These are phyloP conservation scores for Periconia digitata DNA, from an alignment of 2,329 filamentous ascomycete genomes.

Conservation along the genomic window DNA sequence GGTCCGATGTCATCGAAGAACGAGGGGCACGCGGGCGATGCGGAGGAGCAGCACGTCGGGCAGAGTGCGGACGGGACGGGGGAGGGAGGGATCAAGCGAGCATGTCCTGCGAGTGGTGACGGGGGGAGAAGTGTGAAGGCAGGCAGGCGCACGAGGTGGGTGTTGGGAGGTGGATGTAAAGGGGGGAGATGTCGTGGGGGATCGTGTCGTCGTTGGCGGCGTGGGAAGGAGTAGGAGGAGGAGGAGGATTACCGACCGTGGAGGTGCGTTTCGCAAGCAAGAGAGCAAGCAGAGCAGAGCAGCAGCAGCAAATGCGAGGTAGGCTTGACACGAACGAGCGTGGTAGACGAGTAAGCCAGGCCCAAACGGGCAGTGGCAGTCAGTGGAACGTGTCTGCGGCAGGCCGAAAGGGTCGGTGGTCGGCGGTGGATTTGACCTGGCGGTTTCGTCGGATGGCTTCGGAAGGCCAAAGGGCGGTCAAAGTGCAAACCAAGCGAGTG, in stretches of 20 bases:
- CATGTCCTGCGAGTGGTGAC: no score
- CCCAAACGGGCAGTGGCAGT: neutral
- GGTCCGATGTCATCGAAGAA: conserved; percentile 10
- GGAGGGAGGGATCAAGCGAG: conserved; percentile 10
- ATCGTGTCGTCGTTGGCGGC: neutral
- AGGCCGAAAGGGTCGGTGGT: neutral
- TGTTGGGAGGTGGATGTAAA: neutral
- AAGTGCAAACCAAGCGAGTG: no score
- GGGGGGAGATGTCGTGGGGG: neutral
- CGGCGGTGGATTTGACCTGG: neutral
- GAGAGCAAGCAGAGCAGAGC: no score
- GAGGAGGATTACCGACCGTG: neutral
- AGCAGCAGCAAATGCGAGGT: no score
- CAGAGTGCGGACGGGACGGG: no score
- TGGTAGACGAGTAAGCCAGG: neutral
- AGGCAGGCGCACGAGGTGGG: neutral
- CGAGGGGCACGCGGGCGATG: conserved; percentile 9
- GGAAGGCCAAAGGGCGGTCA: no score
- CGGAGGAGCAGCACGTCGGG: conserved; percentile 8
- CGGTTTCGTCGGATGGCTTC: no score
- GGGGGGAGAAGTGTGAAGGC: no score
- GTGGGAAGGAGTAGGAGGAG: neutral
- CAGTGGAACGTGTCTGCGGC: neutral
- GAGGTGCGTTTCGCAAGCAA: no score
- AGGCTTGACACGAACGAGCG: no score